phyloP scores from a whole-genome alignment of 139 green algal species.

The Tetraselmis striata region DNA sequence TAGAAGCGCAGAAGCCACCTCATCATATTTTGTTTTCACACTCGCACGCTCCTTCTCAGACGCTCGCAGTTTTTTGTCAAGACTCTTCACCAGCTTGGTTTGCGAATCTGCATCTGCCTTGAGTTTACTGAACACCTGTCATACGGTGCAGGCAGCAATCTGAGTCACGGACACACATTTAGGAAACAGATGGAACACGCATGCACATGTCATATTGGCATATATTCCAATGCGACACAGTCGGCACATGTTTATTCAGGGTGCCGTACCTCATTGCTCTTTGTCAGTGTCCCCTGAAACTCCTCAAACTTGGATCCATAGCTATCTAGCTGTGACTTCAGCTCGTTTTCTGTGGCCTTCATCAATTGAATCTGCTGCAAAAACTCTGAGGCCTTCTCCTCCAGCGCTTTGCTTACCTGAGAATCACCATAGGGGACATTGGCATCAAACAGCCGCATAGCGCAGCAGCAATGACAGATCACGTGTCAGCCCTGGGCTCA shows the following conservation, averaged over 20 bases:
- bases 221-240: not conserved
- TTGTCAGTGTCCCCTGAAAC: conserved; percentile 27
- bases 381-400: not conserved
- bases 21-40: conserved; percentile 22
- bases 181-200: too few relatives aligned
- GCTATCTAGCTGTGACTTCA: conserved; percentile 27
- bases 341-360: conserved; percentile 18
- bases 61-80: not conserved
- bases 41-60: not conserved
- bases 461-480: not conserved
- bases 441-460: not conserved
- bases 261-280: conserved; percentile 26
- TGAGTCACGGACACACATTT: too few relatives aligned
- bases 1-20: conserved; percentile 16
- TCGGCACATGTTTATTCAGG: not conserved
- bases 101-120: conserved; percentile 23
- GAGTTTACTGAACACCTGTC: conserved; percentile 27
- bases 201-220: too few relatives aligned
- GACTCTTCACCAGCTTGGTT: conserved; percentile 13
- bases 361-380: conserved; percentile 14
- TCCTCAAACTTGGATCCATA: conserved; percentile 23
- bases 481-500: not conserved
- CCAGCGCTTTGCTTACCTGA: not conserved
- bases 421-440: not conserved
- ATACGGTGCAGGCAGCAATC: not conserved